phyloP scores from a whole-genome alignment of 1,284 basidiomycete genomes.

The Ceratobasidium sp. region DNA sequence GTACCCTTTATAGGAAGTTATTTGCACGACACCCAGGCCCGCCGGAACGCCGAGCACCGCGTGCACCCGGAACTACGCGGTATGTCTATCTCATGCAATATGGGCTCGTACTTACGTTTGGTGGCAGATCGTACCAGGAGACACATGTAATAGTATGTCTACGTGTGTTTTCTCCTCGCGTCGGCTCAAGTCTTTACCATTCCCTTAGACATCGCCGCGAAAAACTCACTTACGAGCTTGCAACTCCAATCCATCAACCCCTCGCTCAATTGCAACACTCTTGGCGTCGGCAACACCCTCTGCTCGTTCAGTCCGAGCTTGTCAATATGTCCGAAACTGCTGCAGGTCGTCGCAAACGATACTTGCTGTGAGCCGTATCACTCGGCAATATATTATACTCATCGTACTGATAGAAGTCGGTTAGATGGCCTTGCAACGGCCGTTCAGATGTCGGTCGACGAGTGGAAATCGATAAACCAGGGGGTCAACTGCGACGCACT shows the following conservation, averaged over 20 bases:
- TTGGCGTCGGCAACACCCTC: background rate
- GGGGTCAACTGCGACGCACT: too few species aligned
- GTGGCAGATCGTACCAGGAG: background rate
- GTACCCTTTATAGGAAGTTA: background rate
- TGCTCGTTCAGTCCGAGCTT: background rate
- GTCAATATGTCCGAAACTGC: background rate
- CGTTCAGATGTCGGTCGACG: background rate
- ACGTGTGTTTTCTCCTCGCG: background rate
- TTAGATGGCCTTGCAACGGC: background rate
- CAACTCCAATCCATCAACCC: background rate
- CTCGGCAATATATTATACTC: background rate
- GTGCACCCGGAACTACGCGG: conserved; percentile 4
- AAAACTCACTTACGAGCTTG: conserved; percentile 9
- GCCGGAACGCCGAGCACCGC: background rate
- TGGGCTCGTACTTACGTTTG: background rate
- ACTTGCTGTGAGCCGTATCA: background rate
- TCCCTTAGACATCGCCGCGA: background rate
- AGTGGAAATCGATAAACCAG: too few species aligned
- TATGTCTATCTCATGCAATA: background rate
- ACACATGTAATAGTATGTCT: background rate
- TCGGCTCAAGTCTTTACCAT: background rate
- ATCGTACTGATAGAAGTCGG: background rate
- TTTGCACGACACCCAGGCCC: too few species aligned
- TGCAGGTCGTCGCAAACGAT: background rate
- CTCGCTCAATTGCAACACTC: background rate